A percentile compares a stretch with the other conserved stretches of the same genome.
These are phyloP conservation scores for Tolypocladium sp. DNA, from an alignment of 2,329 filamentous ascomycete genomes.

Conservation along the genomic window DNA sequence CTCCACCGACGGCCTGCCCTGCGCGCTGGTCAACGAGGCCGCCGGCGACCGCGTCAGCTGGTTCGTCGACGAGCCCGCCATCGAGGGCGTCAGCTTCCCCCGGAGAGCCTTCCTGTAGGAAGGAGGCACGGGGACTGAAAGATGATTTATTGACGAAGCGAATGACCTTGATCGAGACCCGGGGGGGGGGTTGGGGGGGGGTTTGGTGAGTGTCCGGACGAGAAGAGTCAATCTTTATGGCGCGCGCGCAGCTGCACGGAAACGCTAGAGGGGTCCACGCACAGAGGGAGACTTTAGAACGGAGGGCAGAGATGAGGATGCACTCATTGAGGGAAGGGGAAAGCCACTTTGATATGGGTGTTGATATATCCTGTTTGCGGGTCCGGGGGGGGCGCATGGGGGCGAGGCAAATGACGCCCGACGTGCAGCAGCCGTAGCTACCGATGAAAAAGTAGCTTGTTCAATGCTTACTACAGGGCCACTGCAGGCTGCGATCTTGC, in stretches of 20 bases:
- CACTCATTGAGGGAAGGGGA: background rate
- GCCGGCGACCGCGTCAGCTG: slow-evolving; percentile 83
- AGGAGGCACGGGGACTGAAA: background rate
- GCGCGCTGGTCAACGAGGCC: slow-evolving; percentile 76
- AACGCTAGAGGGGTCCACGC: background rate
- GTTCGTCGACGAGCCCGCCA: slow-evolving; percentile 84
- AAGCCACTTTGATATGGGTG: background rate
- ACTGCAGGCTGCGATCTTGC: background rate
- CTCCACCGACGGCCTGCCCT: slow-evolving; percentile 69
- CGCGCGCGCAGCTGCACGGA: background rate
- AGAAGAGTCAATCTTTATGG: background rate
- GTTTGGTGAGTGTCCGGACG: background rate
- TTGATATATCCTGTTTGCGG: background rate
- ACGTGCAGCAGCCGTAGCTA: background rate
- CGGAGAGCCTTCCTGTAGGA: slow-evolving; percentile 53
- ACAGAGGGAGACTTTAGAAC: background rate
- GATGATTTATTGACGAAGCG: background rate
- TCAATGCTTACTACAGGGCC: background rate
- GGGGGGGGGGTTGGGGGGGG: background rate
- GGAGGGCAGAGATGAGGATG: background rate
- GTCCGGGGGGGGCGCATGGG: background rate
- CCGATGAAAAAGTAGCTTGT: background rate
- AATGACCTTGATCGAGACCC: background rate
- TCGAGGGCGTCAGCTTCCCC: slow-evolving; percentile 78
- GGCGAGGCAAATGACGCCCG: background rate